Conservation (phyloP, 768 basidiomycete species). For the Rhizopogon sp. region DNA sequence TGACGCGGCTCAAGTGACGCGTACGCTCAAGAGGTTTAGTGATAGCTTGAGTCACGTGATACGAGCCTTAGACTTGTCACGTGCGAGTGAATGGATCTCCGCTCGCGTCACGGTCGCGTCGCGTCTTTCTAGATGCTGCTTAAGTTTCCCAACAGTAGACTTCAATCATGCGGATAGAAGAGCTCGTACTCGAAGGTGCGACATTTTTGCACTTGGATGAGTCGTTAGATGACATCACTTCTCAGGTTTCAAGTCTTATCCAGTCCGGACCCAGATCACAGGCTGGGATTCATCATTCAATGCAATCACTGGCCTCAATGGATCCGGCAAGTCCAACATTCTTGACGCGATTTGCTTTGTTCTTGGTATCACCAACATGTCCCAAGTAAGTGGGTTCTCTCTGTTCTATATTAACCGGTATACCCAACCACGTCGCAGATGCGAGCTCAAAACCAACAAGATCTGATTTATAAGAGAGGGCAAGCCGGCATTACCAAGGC, state of each 20-base stretch:
- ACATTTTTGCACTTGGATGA: not conserved
- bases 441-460: constrained; percentile 92
- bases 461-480: constrained; percentile 98
- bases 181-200: constrained; percentile 87
- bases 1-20: constrained; percentile 1
- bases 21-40: not conserved
- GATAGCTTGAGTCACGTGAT: too few relatives aligned
- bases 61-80: constrained; percentile 5
- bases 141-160: not conserved
- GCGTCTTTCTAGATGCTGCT: constrained; percentile 8
- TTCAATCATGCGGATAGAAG: constrained; percentile 84
- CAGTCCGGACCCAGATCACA: constrained; percentile 90
- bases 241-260: constrained; percentile 95
- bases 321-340: constrained; percentile 98
- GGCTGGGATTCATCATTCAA: constrained; percentile 99
- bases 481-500: constrained; percentile 97
- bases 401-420: not conserved
- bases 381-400: constrained; percentile 49
- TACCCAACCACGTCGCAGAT: constrained; percentile 46
- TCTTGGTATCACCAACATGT: constrained; percentile 94
- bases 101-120: constrained; percentile 24
- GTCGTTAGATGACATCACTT: not conserved
- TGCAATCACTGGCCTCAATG: constrained; percentile 94
- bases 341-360: constrained; percentile 99
- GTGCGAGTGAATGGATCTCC: constrained; percentile 19